These are phyloP conservation scores for Crassisporium funariophilum DNA, from an alignment of 768 basidiomycete genomes.

Conservation along the genomic window DNA sequence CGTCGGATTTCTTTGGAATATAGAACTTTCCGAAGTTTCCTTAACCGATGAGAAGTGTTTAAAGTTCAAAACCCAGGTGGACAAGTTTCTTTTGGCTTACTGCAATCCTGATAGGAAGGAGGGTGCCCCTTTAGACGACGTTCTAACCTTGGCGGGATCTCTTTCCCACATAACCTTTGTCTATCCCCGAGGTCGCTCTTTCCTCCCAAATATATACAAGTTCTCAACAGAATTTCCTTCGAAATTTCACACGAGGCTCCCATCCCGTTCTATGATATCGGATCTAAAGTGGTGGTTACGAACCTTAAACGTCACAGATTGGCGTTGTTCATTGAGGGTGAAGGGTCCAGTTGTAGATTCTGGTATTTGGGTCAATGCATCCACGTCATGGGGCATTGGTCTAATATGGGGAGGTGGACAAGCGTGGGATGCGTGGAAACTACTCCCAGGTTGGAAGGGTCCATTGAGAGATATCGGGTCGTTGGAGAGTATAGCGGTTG, in stretches of 20 bases:
- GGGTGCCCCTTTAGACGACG: no score
- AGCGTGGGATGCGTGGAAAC: slow-evolving; percentile 30
- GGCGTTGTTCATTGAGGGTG: slow-evolving; percentile 15
- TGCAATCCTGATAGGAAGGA: no score
- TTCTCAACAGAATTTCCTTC: slow-evolving; percentile 27
- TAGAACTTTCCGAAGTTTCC: no score
- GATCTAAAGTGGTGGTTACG: slow-evolving; percentile 36
- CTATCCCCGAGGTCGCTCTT: slow-evolving; percentile 24
- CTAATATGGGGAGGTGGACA: slow-evolving; percentile 25
- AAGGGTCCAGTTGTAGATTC: slow-evolving; percentile 8
- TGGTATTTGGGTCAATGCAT: slow-evolving; percentile 35
- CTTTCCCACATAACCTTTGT: slow-evolving; percentile 36
- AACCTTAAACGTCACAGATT: neutral
- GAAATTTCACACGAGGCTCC: slow-evolving; percentile 11
- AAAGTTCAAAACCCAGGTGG: no score
- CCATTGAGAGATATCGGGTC: slow-evolving; percentile 21
- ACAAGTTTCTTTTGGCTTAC: no score
- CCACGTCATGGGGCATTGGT: slow-evolving; percentile 41
- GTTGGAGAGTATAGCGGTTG: slow-evolving; percentile 24
- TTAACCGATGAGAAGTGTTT: no score
- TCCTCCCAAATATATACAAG: slow-evolving; percentile 26
- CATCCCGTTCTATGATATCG: slow-evolving; percentile 21
- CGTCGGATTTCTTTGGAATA: no score
- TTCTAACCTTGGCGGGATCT: slow-evolving; percentile 27
- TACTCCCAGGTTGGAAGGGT: slow-evolving; percentile 14